Percentiles rank a stretch among this genome's conserved stretches.
phyloP scores from a whole-genome alignment of 805 yeast genomes.

The Myxozyma neotropica region DNA sequence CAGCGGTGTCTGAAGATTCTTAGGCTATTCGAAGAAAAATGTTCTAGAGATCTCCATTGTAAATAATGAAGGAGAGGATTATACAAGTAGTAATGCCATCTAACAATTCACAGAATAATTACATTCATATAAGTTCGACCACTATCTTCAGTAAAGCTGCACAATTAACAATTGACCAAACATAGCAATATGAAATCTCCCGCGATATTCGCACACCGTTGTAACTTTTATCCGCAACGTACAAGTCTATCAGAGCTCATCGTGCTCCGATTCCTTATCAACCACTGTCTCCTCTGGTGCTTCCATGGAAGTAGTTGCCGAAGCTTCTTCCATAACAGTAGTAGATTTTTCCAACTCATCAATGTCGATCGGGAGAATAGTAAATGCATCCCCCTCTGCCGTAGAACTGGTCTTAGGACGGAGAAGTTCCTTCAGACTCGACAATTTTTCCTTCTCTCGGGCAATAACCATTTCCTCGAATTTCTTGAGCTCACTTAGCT shows the following conservation, averaged over 20 bases:
- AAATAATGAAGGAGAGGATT: neutral
- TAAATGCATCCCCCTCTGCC: slow-evolving; percentile 2
- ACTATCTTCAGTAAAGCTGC: too few relatives aligned
- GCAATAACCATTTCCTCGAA: slow-evolving; percentile 28
- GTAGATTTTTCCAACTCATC: slow-evolving; percentile 1
- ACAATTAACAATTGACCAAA: too few relatives aligned
- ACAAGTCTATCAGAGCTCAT: slow-evolving; percentile 24
- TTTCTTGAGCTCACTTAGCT: slow-evolving; percentile 32
- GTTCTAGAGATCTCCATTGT: neutral
- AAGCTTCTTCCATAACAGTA: slow-evolving; percentile 3
- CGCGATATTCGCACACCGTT: too few relatives aligned
- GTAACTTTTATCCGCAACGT: too few relatives aligned
- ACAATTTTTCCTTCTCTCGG: slow-evolving; percentile 19
- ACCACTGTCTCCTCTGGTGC: slow-evolving; percentile 9
- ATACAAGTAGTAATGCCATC: neutral
- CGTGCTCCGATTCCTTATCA: slow-evolving; percentile 14
- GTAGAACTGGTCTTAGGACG: neutral
- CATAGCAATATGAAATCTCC: neutral
- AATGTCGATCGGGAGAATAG: slow-evolving; percentile 10
- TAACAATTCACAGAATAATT: too few relatives aligned
- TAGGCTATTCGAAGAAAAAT: neutral
- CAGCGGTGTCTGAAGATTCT: too few relatives aligned
- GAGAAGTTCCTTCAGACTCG: neutral
- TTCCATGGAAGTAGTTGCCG: slow-evolving; percentile 2
- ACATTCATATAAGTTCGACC: too few relatives aligned